Base-by-base conservation (phyloP, 495 filamentous ascomycete genomes). In the Podospora anserina region DNA sequence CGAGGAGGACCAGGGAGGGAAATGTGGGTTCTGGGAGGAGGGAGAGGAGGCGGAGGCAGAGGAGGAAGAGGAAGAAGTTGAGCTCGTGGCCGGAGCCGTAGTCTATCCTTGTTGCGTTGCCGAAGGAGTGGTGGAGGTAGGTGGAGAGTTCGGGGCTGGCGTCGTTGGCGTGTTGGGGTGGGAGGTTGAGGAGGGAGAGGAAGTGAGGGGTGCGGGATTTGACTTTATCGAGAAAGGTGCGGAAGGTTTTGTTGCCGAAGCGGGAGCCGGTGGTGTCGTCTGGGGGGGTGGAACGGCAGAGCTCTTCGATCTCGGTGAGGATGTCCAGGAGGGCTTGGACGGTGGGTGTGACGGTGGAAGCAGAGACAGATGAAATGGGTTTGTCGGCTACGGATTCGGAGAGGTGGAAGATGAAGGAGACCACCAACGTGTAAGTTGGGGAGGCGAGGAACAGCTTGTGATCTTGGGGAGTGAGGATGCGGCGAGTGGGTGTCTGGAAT, bases 21-120 rank as follows among this genome's bases (percentile, higher is more conserved):
- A 97, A 97, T 64, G 92, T 90, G 11, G 83, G 74, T 7, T 71
- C 69, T 2, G 84, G 78, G 28, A 97, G 77, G 27, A 94, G 77
- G 7, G 81, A 80, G n/a, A 97, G 85, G 71, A 93, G 92, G 72
- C 92, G 89, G 7, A 99, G 89, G 74, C 90, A 96, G 18, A 99
- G 85, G 49, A 98, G 83, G 92, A 93, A 98, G 77, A 96, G 89
- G 76, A 94, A 84, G 78, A 98, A 97, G 78, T 99, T 97, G 61
- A 99, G 85, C 79, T 99, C 95, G 77, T 99, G 95, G 7, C 95
- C 95, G 0, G 92, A 96, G 70, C 95, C 95, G 79, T 99, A 99
- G 80, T 99, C 95, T 70, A 99, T 92, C n/a, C 95, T 87, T 32
- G 87, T 85, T 61, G 88, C 84, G 75, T 95, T 96, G 60, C 95